These are phyloP conservation scores for Catharanthus roseus DNA, from an alignment of 257 asterid species.

Conservation along the genomic window DNA sequence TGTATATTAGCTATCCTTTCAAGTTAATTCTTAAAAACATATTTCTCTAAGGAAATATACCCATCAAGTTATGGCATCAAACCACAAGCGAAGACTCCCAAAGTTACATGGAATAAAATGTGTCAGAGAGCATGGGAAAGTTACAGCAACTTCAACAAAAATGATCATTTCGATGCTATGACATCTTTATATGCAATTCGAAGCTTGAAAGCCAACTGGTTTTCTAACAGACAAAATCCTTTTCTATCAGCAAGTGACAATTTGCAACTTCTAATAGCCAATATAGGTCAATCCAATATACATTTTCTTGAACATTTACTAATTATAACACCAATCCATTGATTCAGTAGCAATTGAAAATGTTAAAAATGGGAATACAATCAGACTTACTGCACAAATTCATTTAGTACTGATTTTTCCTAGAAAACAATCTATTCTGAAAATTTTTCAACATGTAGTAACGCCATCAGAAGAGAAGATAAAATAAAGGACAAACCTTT, in stretches of 20 bases:
- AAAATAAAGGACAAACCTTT: not conserved
- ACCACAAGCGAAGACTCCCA: not conserved
- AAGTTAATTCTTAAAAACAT: not conserved
- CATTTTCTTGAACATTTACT: not conserved
- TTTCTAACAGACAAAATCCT: not conserved
- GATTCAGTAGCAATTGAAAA: not conserved
- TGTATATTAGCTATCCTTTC: not conserved
- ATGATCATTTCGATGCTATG: not conserved
- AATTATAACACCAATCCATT: not conserved
- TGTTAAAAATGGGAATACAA: no score
- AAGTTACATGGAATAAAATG: not conserved
- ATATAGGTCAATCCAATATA: not conserved
- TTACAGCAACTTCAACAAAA: no score
- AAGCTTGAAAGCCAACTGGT: not conserved
- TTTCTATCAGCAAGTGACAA: not conserved
- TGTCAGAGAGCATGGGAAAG: not conserved
- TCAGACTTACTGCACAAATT: not conserved
- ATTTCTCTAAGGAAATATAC: not conserved
- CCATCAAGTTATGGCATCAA: not conserved
- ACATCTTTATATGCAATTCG: not conserved
- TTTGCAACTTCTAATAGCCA: not conserved
- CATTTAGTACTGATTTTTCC: not conserved
- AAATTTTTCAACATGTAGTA: not conserved
- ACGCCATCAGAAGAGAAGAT: not conserved
- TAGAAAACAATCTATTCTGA: not conserved